Conservation (phyloP, 2,329 filamentous ascomycete genomes). For the Apiospora phragmitis region DNA sequence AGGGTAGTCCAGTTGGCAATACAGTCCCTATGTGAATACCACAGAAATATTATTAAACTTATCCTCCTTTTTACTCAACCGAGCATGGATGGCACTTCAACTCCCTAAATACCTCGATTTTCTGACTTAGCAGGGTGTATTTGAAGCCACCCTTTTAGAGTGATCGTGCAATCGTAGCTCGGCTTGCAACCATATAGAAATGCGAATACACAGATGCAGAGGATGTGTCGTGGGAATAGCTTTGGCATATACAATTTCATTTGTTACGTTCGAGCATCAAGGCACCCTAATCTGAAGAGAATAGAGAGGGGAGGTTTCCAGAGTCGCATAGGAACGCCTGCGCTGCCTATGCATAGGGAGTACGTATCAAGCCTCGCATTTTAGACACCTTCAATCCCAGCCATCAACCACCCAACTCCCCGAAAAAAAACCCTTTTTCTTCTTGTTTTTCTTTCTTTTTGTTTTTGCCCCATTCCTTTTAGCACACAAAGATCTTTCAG, state of each 20-base stretch:
- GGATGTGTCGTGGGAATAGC: neutral
- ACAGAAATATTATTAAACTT: rapidly evolving
- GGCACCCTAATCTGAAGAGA: neutral
- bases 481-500: neutral
- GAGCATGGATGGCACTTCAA: neutral
- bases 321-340: neutral
- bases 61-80: too few relatives aligned
- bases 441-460: too few relatives aligned
- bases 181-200: neutral
- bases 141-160: too few relatives aligned
- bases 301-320: too few relatives aligned
- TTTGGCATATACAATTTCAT: neutral
- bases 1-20: too few relatives aligned
- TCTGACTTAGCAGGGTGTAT: too few relatives aligned
- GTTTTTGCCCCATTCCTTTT: too few relatives aligned
- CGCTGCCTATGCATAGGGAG: neutral
- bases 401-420: neutral
- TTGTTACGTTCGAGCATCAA: neutral
- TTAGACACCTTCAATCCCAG: neutral
- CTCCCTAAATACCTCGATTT: neutral
- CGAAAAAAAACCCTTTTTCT: neutral
- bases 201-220: neutral
- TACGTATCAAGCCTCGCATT: neutral
- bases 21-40: too few relatives aligned
- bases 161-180: too few relatives aligned